Percentiles rank a stretch among this genome's conserved stretches.
phyloP scores from a whole-genome alignment of 148 eudicot species.

The Oxyria digyna region DNA sequence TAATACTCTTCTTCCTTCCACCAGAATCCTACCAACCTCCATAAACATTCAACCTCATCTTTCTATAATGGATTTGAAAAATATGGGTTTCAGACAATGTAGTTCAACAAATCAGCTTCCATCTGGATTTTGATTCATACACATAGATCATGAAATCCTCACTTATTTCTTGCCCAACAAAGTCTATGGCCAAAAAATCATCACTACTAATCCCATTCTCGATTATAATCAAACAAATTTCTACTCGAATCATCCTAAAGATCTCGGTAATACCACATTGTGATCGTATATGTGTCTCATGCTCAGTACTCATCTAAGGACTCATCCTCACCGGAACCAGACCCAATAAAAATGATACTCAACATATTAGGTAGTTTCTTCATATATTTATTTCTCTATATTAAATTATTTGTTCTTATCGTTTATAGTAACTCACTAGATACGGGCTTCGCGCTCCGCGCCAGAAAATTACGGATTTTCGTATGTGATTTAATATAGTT shows the following conservation, averaged over 20 bases:
- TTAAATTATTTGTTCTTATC: no score
- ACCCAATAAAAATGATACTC: no score
- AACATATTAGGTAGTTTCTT: no score
- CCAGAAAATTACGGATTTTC: no score
- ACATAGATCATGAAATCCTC: background rate
- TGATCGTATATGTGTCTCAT: background rate
- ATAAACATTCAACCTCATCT: background rate
- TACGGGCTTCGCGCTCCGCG: no score
- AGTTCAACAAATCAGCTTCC: background rate
- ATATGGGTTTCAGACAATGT: background rate
- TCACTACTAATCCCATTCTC: background rate
- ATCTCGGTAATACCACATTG: conserved; percentile 1
- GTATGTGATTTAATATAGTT: no score
- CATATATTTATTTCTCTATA: no score
- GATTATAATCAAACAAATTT: background rate
- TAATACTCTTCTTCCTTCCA: no score
- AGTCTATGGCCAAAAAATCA: background rate
- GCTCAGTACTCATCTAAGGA: no score
- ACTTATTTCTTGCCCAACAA: background rate
- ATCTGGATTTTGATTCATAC: background rate
- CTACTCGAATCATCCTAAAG: background rate
- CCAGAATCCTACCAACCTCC: no score
- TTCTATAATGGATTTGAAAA: background rate
- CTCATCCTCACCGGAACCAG: no score
- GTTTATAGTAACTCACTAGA: no score